Percentiles rank a stretch among this genome's conserved stretches.
phyloP scores from a whole-genome alignment of 768 basidiomycete species.

The Lepiota brunneoincarnata region DNA sequence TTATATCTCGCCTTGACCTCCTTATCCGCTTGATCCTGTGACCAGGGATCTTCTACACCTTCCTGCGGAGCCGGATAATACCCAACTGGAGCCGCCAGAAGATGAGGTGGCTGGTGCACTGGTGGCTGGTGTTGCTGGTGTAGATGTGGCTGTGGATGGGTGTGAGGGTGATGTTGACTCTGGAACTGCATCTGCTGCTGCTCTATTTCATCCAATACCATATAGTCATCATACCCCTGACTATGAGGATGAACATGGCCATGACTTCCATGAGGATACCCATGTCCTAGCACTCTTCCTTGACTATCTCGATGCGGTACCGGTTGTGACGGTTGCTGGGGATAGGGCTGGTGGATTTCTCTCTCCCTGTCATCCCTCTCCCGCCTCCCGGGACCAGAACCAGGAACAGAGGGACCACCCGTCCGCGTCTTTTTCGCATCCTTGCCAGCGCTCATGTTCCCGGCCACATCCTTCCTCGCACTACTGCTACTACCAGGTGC shows the following conservation, averaged over 20 bases:
- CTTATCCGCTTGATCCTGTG: conserved; percentile 10
- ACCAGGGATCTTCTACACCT: conserved; percentile 9
- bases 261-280: conserved; percentile 6
- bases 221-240: conserved; percentile 7
- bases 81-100: conserved; percentile 1
- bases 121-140: conserved; percentile 3
- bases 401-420: conserved; percentile 1
- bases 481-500: conserved; percentile 2
- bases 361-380: conserved; percentile 14
- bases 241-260: conserved; percentile 10
- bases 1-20: conserved; percentile 23
- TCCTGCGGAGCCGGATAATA: conserved; percentile 6
- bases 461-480: conserved; percentile 6
- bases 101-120: conserved; percentile 8
- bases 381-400: conserved; percentile 4
- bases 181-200: conserved; percentile 12
- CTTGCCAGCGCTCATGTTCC: conserved; percentile 6
- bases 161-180: conserved; percentile 10
- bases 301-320: conserved; percentile 12
- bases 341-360: conserved; percentile 12
- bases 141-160: conserved; percentile 11
- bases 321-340: conserved; percentile 9
- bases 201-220: conserved; percentile 7
- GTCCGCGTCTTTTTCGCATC: conserved; percentile 8
- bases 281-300: conserved; percentile 16